phyloP scores from a whole-genome alignment of 2,329 filamentous ascomycete species.

The Cercospora citrullina region DNA sequence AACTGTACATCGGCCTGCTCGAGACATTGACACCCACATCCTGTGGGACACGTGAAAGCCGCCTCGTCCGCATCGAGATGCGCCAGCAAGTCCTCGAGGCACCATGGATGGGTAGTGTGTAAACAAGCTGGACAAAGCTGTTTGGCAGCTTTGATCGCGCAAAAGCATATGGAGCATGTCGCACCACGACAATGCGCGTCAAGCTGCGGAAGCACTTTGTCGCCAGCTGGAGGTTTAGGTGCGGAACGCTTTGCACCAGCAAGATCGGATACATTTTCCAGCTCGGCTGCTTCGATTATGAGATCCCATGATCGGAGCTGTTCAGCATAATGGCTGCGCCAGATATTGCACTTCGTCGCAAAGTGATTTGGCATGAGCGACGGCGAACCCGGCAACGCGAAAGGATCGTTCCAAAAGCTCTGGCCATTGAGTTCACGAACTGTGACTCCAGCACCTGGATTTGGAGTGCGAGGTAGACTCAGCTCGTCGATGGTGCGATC shows the following conservation, averaged over 20 bases:
- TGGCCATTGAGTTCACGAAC: conserved; percentile 58
- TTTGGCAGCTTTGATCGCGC: conserved; percentile 30
- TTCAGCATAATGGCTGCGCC: conserved; percentile 59
- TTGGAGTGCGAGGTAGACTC: conserved; percentile 37
- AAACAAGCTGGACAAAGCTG: conserved; percentile 37
- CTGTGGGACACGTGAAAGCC: conserved; percentile 33
- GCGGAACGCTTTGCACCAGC: background rate
- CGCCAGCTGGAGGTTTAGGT: background rate
- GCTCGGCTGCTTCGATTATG: conserved; percentile 55
- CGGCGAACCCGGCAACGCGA: conserved; percentile 39
- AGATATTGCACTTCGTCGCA: conserved; percentile 52
- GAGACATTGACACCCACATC: conserved; percentile 37
- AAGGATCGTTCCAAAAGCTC: conserved; percentile 54
- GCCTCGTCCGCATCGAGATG: conserved; percentile 14
- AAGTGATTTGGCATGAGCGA: conserved; percentile 54
- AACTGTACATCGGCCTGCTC: conserved; percentile 15
- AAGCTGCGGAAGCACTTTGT: conserved; percentile 2
- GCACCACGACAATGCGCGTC: conserved; percentile 14
- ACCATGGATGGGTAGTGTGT: conserved; percentile 34
- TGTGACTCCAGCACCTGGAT: conserved; percentile 42
- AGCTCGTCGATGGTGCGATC: conserved; percentile 42
- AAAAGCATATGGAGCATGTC: conserved; percentile 35
- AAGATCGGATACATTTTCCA: conserved; percentile 52
- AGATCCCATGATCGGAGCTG: conserved; percentile 61
- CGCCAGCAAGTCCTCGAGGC: conserved; percentile 26